Conservation (phyloP, 805 yeast genomes). For the Ogataea wickerhamii region DNA sequence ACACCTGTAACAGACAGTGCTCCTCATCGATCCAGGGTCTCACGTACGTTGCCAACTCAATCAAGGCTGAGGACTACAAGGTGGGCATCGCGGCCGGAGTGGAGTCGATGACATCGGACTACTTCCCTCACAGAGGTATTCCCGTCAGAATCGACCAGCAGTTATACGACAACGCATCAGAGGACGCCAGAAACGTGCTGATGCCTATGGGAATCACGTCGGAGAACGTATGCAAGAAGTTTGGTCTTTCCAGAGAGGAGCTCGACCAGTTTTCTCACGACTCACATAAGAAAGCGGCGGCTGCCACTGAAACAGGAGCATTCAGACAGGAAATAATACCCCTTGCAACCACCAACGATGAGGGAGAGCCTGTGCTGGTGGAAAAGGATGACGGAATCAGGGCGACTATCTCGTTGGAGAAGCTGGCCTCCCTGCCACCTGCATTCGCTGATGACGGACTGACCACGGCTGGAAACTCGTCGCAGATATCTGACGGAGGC, state of each 20-base stretch:
- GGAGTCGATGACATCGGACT: constrained; percentile 41
- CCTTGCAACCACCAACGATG: constrained; percentile 16
- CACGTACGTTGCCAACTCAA: constrained; percentile 32
- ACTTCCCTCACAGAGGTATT: constrained; percentile 38
- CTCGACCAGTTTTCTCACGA: constrained; percentile 28
- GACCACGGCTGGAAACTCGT: constrained; percentile 37
- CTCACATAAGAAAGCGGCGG: constrained; percentile 27
- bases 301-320: constrained; percentile 26
- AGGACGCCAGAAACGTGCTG: constrained; percentile 30
- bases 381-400: constrained; percentile 23
- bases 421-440: constrained; percentile 26
- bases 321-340: constrained; percentile 28
- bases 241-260: constrained; percentile 26
- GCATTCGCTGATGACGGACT: constrained; percentile 30
- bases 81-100: constrained; percentile 40
- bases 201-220: constrained; percentile 35
- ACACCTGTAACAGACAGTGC: constrained; percentile 38
- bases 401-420: constrained; percentile 22
- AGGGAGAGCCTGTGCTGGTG: constrained; percentile 13
- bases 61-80: constrained; percentile 30
- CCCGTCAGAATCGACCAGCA: constrained; percentile 31
- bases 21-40: constrained; percentile 39
- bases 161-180: constrained; percentile 26
- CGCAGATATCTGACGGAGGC: constrained; percentile 38
- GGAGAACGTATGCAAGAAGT: constrained; percentile 28